Conservation (phyloP, 1,284 basidiomycete genomes). For the Apiotrichum laibachii region DNA sequence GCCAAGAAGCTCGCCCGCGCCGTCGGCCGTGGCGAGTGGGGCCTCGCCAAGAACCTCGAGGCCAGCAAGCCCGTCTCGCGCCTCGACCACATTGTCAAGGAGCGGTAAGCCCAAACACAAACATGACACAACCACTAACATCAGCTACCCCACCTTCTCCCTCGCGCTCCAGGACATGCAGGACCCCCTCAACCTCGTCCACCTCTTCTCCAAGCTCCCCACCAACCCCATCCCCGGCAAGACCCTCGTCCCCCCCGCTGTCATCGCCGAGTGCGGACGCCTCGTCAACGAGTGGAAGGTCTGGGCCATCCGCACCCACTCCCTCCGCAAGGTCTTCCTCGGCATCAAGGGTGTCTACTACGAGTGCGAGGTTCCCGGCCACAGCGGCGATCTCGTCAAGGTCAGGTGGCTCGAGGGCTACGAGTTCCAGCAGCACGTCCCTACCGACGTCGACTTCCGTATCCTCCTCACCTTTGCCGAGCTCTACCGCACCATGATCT, state of each 20-base stretch:
- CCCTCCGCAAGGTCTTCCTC: constrained; percentile 87
- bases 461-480: constrained; percentile 98
- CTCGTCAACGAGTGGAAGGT: constrained; percentile 85
- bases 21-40: constrained; percentile 91
- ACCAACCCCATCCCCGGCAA: constrained; percentile 62
- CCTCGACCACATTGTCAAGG: constrained; percentile 96
- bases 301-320: constrained; percentile 85
- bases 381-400: constrained; percentile 74
- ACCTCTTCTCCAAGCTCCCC: constrained; percentile 86
- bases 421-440: constrained; percentile 95
- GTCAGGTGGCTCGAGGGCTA: constrained; percentile 95
- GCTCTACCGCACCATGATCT: constrained; percentile 93
- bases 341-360: constrained; percentile 99
- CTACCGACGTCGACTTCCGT: constrained; percentile 91
- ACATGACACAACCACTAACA: background rate
- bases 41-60: constrained; percentile 87
- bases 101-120: constrained; percentile 56
- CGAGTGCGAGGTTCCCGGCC: constrained; percentile 74
- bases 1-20: constrained; percentile 95
- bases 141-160: constrained; percentile 85
- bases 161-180: constrained; percentile 95
- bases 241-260: constrained; percentile 70
- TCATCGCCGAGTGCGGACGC: constrained; percentile 86
- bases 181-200: constrained; percentile 93
- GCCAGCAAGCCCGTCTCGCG: constrained; percentile 84